Percentiles rank a stretch among this genome's conserved stretches.
Evolutionary conservation across 208 protist genomes (phyloP).

Genomic region (Acanthamoeba triangularis): DNA sequence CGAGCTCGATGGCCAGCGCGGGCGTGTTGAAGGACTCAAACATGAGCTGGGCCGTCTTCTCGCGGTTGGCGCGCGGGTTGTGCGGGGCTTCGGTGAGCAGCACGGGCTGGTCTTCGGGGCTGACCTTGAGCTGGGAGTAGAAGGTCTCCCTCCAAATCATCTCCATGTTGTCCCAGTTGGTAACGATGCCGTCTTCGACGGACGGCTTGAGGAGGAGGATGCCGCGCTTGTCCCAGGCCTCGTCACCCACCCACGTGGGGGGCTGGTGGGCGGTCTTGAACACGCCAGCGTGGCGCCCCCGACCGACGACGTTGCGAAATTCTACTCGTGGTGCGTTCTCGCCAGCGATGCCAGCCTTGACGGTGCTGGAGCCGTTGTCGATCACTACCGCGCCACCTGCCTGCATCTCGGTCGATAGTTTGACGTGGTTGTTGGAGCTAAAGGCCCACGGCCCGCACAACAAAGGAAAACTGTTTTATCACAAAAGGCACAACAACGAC

Average conservation of each 20-base stretch:
- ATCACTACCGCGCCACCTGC: conserved; percentile 73
- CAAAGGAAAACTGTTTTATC: too few species aligned
- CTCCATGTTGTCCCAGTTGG: conserved; percentile 92
- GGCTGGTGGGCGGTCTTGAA: conserved; percentile 97
- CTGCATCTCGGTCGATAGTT: too few species aligned
- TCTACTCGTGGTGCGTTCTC: conserved; percentile 98
- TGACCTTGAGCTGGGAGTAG: conserved; percentile 98
- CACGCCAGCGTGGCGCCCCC: conserved; percentile 95
- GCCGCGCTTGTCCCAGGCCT: conserved; percentile 96
- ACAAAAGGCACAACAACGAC: too few species aligned
- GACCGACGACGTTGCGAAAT: conserved; percentile 98
- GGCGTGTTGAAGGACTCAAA: conserved; percentile 92
- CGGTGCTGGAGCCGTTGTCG: conserved; percentile 86
- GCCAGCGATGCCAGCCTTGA: conserved; percentile 92
- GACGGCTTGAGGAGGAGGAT: conserved; percentile 67
- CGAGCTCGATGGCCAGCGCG: conserved; percentile 93
- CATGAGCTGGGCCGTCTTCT: conserved; percentile 92
- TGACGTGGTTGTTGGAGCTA: too few species aligned
- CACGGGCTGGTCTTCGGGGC: conserved; percentile 98
- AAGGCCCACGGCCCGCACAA: too few species aligned
- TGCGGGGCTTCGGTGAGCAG: conserved; percentile 95
- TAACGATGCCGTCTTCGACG: conserved; percentile 65
- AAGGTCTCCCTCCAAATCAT: conserved; percentile 91
- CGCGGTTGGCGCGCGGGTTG: conserved; percentile 94
- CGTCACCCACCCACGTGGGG: conserved; percentile 93